Evolutionary conservation across 2,329 filamentous ascomycete genomes (phyloP).

Genomic region (Ramularia collo-cygni): DNA sequence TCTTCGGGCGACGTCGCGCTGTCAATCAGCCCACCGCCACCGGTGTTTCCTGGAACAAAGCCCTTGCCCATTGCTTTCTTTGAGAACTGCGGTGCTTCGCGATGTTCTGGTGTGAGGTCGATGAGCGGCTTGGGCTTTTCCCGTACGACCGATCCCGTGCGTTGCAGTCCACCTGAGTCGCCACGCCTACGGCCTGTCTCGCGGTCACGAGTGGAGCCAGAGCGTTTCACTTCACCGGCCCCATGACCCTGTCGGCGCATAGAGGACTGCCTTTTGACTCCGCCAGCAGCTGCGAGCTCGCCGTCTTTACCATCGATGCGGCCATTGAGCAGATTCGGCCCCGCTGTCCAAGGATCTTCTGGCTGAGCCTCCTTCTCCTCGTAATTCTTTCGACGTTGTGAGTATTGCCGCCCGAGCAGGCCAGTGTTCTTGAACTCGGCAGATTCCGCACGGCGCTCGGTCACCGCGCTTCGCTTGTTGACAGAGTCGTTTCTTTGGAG

Average conservation of each 20-base stretch:
- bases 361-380: constrained; percentile 32
- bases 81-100: constrained; percentile 55
- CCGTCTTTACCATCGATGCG: constrained; percentile 15
- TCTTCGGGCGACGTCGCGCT: constrained; percentile 40
- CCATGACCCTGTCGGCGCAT: constrained; percentile 8
- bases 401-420: constrained; percentile 46
- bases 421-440: constrained; percentile 40
- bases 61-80: constrained; percentile 44
- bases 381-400: constrained; percentile 37
- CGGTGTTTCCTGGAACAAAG: constrained; percentile 29
- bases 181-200: constrained; percentile 9
- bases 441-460: constrained; percentile 22
- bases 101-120: constrained; percentile 59
- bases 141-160: constrained; percentile 37
- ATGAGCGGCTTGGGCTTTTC: constrained; percentile 55
- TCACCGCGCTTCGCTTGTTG: constrained; percentile 17
- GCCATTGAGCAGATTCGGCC: constrained; percentile 51
- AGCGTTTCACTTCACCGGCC: constrained; percentile 18
- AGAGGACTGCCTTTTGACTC: constrained; percentile 10
- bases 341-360: constrained; percentile 47
- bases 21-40: constrained; percentile 37
- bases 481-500: constrained; percentile 12
- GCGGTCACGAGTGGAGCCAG: constrained; percentile 12
- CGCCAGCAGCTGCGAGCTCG: constrained; percentile 7
- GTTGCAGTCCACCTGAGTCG: constrained; percentile 34